phyloP scores from a whole-genome alignment of 768 basidiomycete species.

The Xerocomellus amylosporus region DNA sequence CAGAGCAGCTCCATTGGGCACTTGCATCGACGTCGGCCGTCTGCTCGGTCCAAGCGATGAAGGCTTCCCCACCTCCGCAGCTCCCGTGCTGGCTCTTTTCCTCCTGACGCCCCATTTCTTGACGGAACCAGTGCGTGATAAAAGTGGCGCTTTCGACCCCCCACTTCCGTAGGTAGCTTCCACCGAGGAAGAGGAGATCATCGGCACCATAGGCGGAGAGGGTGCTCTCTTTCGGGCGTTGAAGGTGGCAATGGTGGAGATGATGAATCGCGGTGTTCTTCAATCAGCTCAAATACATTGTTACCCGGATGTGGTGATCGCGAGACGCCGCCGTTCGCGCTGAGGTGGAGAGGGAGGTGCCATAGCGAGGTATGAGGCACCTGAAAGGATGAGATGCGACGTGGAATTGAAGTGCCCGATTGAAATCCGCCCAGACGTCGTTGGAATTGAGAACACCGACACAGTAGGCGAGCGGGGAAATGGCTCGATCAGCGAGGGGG shows the following conservation, averaged over 20 bases:
- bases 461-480: constrained; percentile 59
- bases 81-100: constrained; percentile 45
- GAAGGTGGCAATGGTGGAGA: constrained; percentile 31
- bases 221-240: constrained; percentile 30
- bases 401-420: constrained; percentile 43
- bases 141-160: constrained; percentile 39
- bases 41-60: too few relatives aligned
- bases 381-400: constrained; percentile 43
- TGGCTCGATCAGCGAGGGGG: constrained; percentile 31
- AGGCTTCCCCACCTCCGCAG: constrained; percentile 39
- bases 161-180: constrained; percentile 32
- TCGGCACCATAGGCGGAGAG: constrained; percentile 14
- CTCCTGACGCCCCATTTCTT: constrained; percentile 51
- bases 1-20: too few relatives aligned
- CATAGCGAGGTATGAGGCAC: constrained; percentile 41
- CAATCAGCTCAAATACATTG: constrained; percentile 48
- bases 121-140: constrained; percentile 57
- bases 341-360: constrained; percentile 66
- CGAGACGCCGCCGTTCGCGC: constrained; percentile 61
- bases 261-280: constrained; percentile 29
- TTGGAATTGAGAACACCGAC: constrained; percentile 69
- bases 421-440: constrained; percentile 44
- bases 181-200: constrained; percentile 4
- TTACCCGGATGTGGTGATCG: constrained; percentile 50
- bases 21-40: too few relatives aligned